Base-by-base conservation (phyloP, 2,329 filamentous ascomycete genomes). In the Fusarium domesticum region DNA sequence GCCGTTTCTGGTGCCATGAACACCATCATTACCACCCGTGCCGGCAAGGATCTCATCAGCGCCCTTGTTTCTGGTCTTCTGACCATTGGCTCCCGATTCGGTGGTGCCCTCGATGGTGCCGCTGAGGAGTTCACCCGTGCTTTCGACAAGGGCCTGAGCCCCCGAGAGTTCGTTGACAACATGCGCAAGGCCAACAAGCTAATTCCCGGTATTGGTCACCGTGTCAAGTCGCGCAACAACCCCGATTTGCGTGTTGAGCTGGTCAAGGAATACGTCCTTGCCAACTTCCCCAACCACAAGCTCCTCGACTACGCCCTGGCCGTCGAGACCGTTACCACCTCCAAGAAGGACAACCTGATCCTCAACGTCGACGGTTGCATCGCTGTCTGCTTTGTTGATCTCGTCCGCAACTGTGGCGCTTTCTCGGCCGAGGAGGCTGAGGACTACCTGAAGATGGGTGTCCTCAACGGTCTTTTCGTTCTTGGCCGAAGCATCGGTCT, bases 181-280 rank as follows among this genome's bases (percentile, higher is more conserved):
- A 97, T 97, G 92, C 85, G 93, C 73, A 98, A 97, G 81, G 89
- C 93, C 76, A 98, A 98, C 85, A 98, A 97, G 83, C 90, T 98
- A 62, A 97, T 98, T 62, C 93, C 93, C 54, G 93, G 93, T 80
- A 98, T 98, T 63, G 93, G 93, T 62, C 93, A 98, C 83, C 89
- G 91, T 74, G 89, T 98, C 80, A 98, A 98, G 84, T 98, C 93
- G 58, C 87, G 93, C 65, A 96, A 97, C 83, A 98, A 98, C 85
- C 93, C 93, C 53, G 93, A 98, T 83, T 85, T 98, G 61, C 93
- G 93, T 81, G 93, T 98, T 61, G 92, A 97, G 78, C 87, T 98
- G 47, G 93, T 98, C 67, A 98, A 97, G 82, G 92, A 98, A 75
- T 98, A 93, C 72, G 93, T 95, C 67, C 81, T 91, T 74, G 88